Evolutionary conservation across 805 yeast species (phyloP).

Genomic region (Saturnispora halmiae): DNA sequence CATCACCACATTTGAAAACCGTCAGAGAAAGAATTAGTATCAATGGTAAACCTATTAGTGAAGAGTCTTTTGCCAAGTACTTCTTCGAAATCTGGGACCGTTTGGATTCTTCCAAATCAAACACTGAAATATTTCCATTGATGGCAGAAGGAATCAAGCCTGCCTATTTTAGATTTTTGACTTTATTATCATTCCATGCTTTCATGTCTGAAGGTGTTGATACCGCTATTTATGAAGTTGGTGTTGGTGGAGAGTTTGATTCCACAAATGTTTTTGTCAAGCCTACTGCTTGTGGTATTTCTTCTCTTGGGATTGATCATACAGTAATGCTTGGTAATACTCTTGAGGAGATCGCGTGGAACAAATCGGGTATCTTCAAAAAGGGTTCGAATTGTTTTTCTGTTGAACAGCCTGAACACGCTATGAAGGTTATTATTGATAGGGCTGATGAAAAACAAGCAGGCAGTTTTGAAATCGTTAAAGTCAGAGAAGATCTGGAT

Average conservation of each 20-base stretch:
- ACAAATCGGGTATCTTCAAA: conserved; percentile 90
- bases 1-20: conserved; percentile 90
- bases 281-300: conserved; percentile 80
- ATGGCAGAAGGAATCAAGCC: conserved; percentile 73
- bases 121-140: conserved; percentile 53
- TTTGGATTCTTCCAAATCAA: conserved; percentile 44
- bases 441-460: conserved; percentile 59
- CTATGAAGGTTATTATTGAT: conserved; percentile 45
- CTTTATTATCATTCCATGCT: conserved; percentile 83
- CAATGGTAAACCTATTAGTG: conserved; percentile 77
- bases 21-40: conserved; percentile 89
- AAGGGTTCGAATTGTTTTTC: conserved; percentile 54
- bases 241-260: conserved; percentile 96
- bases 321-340: conserved; percentile 80
- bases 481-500: conserved; percentile 31
- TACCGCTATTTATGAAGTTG: conserved; percentile 93
- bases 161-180: conserved; percentile 84
- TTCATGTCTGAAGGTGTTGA: conserved; percentile 85
- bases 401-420: conserved; percentile 45
- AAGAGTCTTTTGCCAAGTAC: conserved; percentile 72
- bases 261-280: conserved; percentile 80
- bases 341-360: conserved; percentile 87
- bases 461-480: conserved; percentile 44
- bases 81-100: conserved; percentile 93
- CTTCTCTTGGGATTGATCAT: conserved; percentile 88